Evolutionary conservation across 2,329 filamentous ascomycete genomes (phyloP), one percentile per base, ranked within the genome.

Genomic region (Elsinoe batatas): DNA sequence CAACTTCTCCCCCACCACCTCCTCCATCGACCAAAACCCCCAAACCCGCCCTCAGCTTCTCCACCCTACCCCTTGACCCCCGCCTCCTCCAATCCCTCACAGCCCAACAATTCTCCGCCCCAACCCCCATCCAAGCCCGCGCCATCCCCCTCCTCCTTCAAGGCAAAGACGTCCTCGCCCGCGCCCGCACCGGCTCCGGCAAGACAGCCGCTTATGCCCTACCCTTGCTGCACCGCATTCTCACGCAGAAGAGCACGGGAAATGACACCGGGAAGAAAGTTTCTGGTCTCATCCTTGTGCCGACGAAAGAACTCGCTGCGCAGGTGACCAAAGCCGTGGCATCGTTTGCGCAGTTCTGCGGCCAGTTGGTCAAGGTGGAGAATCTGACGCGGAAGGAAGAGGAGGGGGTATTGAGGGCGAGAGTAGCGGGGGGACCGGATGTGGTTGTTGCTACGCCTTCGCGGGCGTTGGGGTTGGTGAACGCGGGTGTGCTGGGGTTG

Each of bases 181-280:
- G 91, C 66, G 89, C 91, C 36, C 94, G 91, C 71, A 97, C 93
- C 4, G 93, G 93, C 11, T 95, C 91, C 3, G 93, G 93, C 62
- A 98, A 98, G 77, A 98, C 93, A 10, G 89, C 89, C n/a, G 91
- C 93, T 50, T 97, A 97, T 68, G 76, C 95, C 5, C 78, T 98
- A 40, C 93, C 93, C 1, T 79, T 95, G n/a, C 73, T 98, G 13
- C 87, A 95, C 62, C 80, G 81, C 35, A 87, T 95, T 59, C 74
- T 98, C 56, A 87, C 85, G 67, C 81, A 82, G 61, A 95, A 95
- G 72, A 72, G 79, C 63, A 82, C 83, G 75, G 73, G 74, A 54
- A 75, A 79, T 55, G 66, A 76, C 8, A 68, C 73, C 1, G 22
- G 22, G 22, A 73, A 78, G 43, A 56, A 62, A 13, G 91, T 83